A percentile compares a stretch with the other conserved stretches of the same genome.
phyloP scores from a whole-genome alignment of 2,329 filamentous ascomycete species.

The Westerdykella sp. region DNA sequence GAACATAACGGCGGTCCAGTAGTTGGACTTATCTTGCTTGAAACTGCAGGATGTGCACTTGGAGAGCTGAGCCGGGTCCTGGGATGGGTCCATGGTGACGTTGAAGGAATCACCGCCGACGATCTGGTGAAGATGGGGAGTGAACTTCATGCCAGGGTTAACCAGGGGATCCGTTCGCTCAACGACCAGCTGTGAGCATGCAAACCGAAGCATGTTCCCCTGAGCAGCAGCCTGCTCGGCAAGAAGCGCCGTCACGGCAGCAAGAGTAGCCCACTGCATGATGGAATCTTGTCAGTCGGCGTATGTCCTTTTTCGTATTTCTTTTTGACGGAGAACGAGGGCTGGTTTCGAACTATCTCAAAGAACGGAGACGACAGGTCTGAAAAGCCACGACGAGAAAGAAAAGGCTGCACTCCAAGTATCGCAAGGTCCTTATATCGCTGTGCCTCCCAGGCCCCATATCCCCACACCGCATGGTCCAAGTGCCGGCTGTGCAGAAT shows the following conservation, averaged over 20 bases:
- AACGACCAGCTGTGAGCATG: conserved; percentile 32
- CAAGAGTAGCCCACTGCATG: conserved; percentile 28
- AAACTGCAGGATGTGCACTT: conserved; percentile 32
- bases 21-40: conserved; percentile 29
- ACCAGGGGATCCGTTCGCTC: conserved; percentile 30
- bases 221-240: conserved; percentile 20
- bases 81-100: conserved; percentile 27
- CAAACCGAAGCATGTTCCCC: conserved; percentile 28
- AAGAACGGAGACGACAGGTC: conserved; percentile 10
- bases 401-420: conserved; percentile 6
- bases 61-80: conserved; percentile 19
- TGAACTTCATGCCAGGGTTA: conserved; percentile 32
- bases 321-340: conserved; percentile 5
- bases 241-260: conserved; percentile 15
- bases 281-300: background rate
- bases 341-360: conserved; percentile 6
- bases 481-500: conserved; percentile 24
- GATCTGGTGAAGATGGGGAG: conserved; percentile 33
- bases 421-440: conserved; percentile 24
- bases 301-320: conserved; percentile 21
- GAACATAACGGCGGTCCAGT: conserved; percentile 36
- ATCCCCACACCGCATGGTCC: conserved; percentile 9
- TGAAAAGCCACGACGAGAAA: conserved; percentile 4
- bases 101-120: conserved; percentile 32
- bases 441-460: conserved; percentile 1